A percentile compares a stretch with the other conserved stretches of the same genome.
phyloP scores from a whole-genome alignment of 2,329 filamentous ascomycete species.

The Fusarium globosum region DNA sequence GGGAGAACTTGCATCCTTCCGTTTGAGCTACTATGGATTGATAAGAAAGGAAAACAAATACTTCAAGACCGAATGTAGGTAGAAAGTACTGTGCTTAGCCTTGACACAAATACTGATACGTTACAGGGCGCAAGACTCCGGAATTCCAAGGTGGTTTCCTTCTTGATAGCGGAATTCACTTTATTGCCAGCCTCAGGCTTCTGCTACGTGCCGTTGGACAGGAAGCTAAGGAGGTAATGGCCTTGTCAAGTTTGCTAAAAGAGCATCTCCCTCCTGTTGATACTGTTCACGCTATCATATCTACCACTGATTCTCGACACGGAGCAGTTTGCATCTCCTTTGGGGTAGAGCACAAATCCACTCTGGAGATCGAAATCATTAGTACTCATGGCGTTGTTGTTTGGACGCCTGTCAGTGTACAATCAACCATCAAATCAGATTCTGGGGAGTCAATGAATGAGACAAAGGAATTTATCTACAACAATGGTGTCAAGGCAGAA shows the following conservation, averaged over 20 bases:
- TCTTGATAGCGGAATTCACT: slow-evolving; percentile 28
- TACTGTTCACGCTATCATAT: not conserved
- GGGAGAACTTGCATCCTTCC: not conserved
- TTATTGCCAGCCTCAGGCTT: slow-evolving; percentile 13
- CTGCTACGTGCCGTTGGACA: slow-evolving; percentile 8
- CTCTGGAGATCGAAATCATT: not conserved
- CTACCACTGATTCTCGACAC: not conserved
- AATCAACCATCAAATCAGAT: not conserved
- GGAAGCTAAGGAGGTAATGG: not conserved
- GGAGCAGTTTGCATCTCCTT: not conserved
- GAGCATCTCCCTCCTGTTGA: slow-evolving; percentile 17
- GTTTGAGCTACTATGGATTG: not conserved
- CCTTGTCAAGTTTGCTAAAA: slow-evolving; percentile 10
- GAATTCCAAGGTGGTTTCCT: slow-evolving; percentile 5
- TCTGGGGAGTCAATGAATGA: not conserved
- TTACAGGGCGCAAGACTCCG: slow-evolving; percentile 8
- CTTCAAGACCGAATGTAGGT: not conserved
- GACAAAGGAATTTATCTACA: not conserved
- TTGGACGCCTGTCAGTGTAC: not conserved
- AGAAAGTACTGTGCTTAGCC: no score
- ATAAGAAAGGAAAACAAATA: not conserved
- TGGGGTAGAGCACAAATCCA: not conserved
- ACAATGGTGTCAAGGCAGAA: not conserved
- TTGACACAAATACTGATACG: not conserved
- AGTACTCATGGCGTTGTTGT: not conserved